These are phyloP conservation scores for Cladosporium phlei DNA, from an alignment of 2,329 filamentous ascomycete genomes.

Conservation along the genomic window DNA sequence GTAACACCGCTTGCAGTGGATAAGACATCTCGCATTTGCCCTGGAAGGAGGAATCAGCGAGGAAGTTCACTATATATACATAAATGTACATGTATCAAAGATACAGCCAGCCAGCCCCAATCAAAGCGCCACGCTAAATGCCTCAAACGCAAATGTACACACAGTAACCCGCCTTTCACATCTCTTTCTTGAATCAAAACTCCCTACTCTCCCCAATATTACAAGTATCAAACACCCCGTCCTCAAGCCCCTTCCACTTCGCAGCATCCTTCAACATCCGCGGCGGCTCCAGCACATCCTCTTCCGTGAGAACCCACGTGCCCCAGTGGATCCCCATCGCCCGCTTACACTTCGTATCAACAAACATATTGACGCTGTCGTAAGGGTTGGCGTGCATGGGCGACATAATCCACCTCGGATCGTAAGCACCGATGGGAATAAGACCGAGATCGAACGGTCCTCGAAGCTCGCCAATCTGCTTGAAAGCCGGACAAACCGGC, in stretches of 20 bases:
- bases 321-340: slow-evolving; percentile 93
- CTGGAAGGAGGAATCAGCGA: no score
- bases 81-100: no score
- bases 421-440: slow-evolving; percentile 90
- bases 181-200: slow-evolving; percentile 42
- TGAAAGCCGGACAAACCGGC: slow-evolving; percentile 78
- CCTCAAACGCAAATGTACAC: neutral
- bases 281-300: slow-evolving; percentile 82
- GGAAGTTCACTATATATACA: no score
- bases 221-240: slow-evolving; percentile 74
- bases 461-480: slow-evolving; percentile 70
- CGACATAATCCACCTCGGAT: slow-evolving; percentile 68
- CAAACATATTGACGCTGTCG: slow-evolving; percentile 85
- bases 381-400: slow-evolving; percentile 80
- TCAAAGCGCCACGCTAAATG: slow-evolving; percentile 12
- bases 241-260: slow-evolving; percentile 62
- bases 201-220: slow-evolving; percentile 79
- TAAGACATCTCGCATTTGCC: no score
- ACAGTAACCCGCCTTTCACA: neutral
- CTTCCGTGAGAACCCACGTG: slow-evolving; percentile 74
- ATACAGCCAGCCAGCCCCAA: no score
- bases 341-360: slow-evolving; percentile 69
- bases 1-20: no score
- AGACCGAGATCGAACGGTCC: slow-evolving; percentile 88
- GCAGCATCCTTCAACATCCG: slow-evolving; percentile 66